A percentile compares a stretch with the other conserved stretches of the same genome.
Conservation (phyloP, 1,284 basidiomycete species). For the Naganishia sp. region DNA sequence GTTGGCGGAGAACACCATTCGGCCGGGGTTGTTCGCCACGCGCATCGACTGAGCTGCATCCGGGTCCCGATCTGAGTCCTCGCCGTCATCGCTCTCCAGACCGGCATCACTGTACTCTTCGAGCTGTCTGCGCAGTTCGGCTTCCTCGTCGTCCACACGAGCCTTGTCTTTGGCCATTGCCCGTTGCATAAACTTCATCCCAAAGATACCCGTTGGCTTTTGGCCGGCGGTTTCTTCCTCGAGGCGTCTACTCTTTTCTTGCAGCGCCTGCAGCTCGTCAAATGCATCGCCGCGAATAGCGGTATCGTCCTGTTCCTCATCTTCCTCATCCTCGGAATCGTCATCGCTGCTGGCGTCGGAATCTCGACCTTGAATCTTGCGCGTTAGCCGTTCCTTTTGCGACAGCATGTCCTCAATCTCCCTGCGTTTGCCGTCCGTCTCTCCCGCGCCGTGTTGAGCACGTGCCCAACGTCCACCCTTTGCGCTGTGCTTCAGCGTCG, state of each 20-base stretch:
- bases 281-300: constrained; percentile 68
- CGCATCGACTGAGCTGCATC: constrained; percentile 46
- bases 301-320: constrained; percentile 54
- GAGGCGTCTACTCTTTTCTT: constrained; percentile 51
- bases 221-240: constrained; percentile 43
- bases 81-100: constrained; percentile 50
- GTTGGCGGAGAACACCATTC: constrained; percentile 57
- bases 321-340: constrained; percentile 57
- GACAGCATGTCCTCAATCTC: constrained; percentile 59
- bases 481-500: constrained; percentile 73
- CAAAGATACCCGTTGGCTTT: constrained; percentile 68
- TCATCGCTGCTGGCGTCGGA: constrained; percentile 57
- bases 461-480: constrained; percentile 65
- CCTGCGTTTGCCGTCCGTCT: constrained; percentile 37
- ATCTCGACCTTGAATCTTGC: constrained; percentile 62
- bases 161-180: constrained; percentile 70
- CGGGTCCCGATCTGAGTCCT: constrained; percentile 49
- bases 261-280: constrained; percentile 66
- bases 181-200: constrained; percentile 96
- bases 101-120: constrained; percentile 61
- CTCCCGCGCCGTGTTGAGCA: constrained; percentile 39
- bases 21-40: constrained; percentile 55
- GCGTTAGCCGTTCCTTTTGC: constrained; percentile 74
- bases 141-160: constrained; percentile 63
- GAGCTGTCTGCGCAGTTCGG: constrained; percentile 71